These are phyloP conservation scores for Daucus carota DNA, from an alignment of 129 eudicot species.

Conservation along the genomic window DH1_v3.0 NC_030387.2:35525001-35525500, in stretches of 20 bases:
- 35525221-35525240: conserved; percentile 38
- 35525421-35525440: background rate
- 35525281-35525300: background rate
- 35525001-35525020: conserved; percentile 62
- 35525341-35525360: background rate
- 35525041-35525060: conserved; percentile 50
- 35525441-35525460: background rate
- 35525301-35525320: background rate
- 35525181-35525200: conserved; percentile 46
- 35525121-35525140: background rate
- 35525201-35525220: conserved; percentile 61
- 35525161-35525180: too few relatives aligned
- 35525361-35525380: conserved; percentile 65
- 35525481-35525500: conserved; percentile 21
- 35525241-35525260: conserved; percentile 36
- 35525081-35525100: conserved; percentile 62
- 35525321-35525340: background rate
- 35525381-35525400: conserved; percentile 59
- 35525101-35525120: conserved; percentile 26
- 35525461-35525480: background rate
- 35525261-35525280: conserved; percentile 42
- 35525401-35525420: conserved; percentile 22
- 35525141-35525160: too few relatives aligned
- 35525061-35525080: conserved; percentile 64
- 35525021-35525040: conserved; percentile 76